Evolutionary conservation across 2,329 filamentous ascomycete species (phyloP).

Genomic region (Fusarium secorum): DNA sequence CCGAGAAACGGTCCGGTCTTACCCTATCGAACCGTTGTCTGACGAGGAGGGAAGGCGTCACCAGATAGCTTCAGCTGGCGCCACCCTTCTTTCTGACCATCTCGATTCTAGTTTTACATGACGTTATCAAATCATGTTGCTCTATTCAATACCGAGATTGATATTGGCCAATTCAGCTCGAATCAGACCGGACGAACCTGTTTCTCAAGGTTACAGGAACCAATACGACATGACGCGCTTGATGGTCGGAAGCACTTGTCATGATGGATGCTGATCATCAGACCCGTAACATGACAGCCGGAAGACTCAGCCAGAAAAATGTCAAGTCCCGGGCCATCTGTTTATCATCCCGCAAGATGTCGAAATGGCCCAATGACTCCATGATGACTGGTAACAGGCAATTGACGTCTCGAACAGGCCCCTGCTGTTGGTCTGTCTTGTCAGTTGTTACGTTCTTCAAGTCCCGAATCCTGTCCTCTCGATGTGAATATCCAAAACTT

Average conservation of each 20-base stretch:
- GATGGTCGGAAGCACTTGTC: not conserved
- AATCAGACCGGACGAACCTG: not conserved
- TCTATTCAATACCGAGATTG: not conserved
- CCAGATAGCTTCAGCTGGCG: conserved; percentile 16
- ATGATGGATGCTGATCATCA: conserved; percentile 21
- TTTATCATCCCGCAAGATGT: not conserved
- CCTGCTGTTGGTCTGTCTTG: not conserved
- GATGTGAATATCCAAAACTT: not conserved
- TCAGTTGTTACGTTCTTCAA: not conserved
- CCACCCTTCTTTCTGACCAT: conserved; percentile 11
- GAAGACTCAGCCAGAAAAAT: conserved; percentile 2
- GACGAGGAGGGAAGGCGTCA: conserved; percentile 22
- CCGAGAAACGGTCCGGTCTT: conserved; percentile 30
- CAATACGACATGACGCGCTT: not conserved
- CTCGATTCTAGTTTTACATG: conserved; percentile 10
- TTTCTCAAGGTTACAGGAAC: not conserved
- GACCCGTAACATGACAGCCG: conserved; percentile 9
- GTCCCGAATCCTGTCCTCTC: not conserved
- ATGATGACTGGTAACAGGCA: not conserved
- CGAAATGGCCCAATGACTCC: not conserved
- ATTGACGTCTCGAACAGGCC: not conserved
- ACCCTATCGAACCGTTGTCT: conserved; percentile 24
- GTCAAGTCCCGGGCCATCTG: not conserved
- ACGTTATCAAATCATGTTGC: conserved; percentile 10
- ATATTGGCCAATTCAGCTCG: not conserved